Evolutionary conservation across 2,329 filamentous ascomycete species (phyloP).

Genomic region (Fusarium heterosporum): DNA sequence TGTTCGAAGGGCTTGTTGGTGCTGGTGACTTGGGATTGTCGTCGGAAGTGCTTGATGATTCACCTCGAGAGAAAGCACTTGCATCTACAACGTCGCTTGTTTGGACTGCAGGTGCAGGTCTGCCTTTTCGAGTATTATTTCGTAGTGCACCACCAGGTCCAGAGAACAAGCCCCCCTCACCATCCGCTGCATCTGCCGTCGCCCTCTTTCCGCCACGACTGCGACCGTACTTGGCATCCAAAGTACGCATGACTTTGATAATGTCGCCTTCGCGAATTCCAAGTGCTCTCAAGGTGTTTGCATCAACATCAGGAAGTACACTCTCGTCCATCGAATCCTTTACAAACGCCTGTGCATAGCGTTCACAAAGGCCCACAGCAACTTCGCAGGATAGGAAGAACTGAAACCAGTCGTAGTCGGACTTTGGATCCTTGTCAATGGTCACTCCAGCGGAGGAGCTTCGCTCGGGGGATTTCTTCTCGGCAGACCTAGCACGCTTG

Average conservation of each 20-base stretch:
- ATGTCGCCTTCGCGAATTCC: constrained; percentile 98
- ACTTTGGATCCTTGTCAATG: constrained; percentile 69
- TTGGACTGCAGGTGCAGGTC: constrained; percentile 87
- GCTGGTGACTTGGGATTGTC: constrained; percentile 41
- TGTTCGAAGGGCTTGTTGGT: constrained; percentile 46
- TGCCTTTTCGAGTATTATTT: constrained; percentile 94
- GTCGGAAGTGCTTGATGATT: constrained; percentile 45
- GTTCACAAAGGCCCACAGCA: constrained; percentile 90
- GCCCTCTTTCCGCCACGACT: constrained; percentile 56
- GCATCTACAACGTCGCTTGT: constrained; percentile 88
- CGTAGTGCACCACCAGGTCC: constrained; percentile 89
- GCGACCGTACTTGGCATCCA: constrained; percentile 84
- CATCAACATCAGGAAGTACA: constrained; percentile 88
- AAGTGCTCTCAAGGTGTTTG: constrained; percentile 83
- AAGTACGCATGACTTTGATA: constrained; percentile 88
- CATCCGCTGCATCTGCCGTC: constrained; percentile 62
- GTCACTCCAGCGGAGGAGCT: constrained; percentile 67
- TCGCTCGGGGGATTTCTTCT: constrained; percentile 43
- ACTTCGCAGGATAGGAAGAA: constrained; percentile 96
- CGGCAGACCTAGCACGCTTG: constrained; percentile 62
- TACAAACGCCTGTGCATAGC: constrained; percentile 89
- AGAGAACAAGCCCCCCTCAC: constrained; percentile 85
- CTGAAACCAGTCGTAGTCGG: constrained; percentile 98
- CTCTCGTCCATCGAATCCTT: constrained; percentile 97
- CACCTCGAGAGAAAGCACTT: constrained; percentile 80